Base-by-base conservation (phyloP, 306 rosid genomes). In the Ceratonia siliqua region DNA sequence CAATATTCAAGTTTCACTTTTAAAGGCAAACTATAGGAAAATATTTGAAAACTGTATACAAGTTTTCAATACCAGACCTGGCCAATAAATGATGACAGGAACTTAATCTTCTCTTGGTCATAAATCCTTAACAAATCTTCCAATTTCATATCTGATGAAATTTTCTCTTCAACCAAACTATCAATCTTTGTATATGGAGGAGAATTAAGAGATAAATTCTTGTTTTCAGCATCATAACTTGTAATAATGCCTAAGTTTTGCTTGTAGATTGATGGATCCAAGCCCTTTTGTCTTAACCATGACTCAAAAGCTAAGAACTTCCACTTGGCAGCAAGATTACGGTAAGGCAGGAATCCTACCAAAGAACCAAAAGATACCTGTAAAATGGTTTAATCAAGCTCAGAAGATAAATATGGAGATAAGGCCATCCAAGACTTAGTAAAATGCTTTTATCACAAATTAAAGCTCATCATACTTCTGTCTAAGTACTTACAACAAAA, bases 241-340 rank as follows among this genome's bases (percentile, higher is more conserved):
- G 89, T 87, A 78, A 81, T 71, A 46, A 83, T 72, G 79, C 86
- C 89, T 62, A 90, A 74, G 73, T 69, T 79, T 85, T 85, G 89
- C 84, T 82, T 84, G 87, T 89, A 90, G 42, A 28, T 35, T 50
- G 93, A 89, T 62, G 98, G 99, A 79, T 94, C 93, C 85, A 94
- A 69, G 27, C 97, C 99, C 85, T 89, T 90, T 79, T 46, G 83
- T 58, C 92, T 90, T 79, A 94, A 79, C 99, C 99, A 92, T 63
- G 97, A 90, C 86, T 94, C 99, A 73, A 94, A 91, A 62, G 99
- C 97, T 52, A 92, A 85, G 87, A 94, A 92, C 84, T 90, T 94
- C 95, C 96, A 92, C 87, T 81, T 94, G 76, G 96, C 74, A 39
- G 81, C 59, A 80, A 94, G 96, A 81, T 91, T 88, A 54, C 96